These are phyloP conservation scores for Stephanodiscus triporus DNA, from an alignment of 108 stramenopile genomes.

Conservation along the genomic window DNA sequence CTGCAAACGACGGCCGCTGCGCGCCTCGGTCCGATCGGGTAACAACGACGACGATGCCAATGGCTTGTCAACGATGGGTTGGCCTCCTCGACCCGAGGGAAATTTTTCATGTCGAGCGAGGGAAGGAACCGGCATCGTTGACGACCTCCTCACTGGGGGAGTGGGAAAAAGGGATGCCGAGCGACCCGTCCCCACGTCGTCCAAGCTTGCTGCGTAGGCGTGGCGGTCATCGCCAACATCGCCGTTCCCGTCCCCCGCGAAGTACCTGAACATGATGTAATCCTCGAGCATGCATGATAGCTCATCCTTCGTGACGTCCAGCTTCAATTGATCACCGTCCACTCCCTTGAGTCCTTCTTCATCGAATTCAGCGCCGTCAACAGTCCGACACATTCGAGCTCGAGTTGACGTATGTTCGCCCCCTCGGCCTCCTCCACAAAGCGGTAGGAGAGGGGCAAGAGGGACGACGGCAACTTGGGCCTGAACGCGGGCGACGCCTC, in stretches of 20 bases:
- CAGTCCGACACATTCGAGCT: constrained; percentile 8
- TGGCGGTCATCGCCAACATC: too few species aligned
- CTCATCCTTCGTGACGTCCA: constrained; percentile 21
- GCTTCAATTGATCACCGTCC: constrained; percentile 18
- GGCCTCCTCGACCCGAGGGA: too few species aligned
- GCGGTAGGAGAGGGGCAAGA: constrained; percentile 18
- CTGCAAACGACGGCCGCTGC: too few species aligned
- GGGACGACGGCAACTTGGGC: constrained; percentile 1
- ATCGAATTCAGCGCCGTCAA: neutral
- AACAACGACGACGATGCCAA: too few species aligned
- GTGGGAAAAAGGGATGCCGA: neutral
- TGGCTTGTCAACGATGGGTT: too few species aligned
- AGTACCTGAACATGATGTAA: constrained; percentile 4
- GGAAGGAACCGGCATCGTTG: too few species aligned
- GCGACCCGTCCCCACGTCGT: neutral
- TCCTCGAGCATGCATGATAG: constrained; percentile 22
- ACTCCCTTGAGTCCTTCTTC: constrained; percentile 15
- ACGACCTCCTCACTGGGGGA: neutral
- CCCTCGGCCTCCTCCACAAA: constrained; percentile 20
- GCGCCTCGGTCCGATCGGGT: too few species aligned
- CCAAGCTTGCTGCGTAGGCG: too few species aligned
- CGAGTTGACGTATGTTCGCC: constrained; percentile 21
- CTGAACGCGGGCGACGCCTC: too few species aligned
- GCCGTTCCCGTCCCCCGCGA: neutral
- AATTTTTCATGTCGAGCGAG: too few species aligned